These are phyloP conservation scores for Coriaria nepalensis DNA, from an alignment of 306 rosid species.

Conservation along the genomic window DNA sequence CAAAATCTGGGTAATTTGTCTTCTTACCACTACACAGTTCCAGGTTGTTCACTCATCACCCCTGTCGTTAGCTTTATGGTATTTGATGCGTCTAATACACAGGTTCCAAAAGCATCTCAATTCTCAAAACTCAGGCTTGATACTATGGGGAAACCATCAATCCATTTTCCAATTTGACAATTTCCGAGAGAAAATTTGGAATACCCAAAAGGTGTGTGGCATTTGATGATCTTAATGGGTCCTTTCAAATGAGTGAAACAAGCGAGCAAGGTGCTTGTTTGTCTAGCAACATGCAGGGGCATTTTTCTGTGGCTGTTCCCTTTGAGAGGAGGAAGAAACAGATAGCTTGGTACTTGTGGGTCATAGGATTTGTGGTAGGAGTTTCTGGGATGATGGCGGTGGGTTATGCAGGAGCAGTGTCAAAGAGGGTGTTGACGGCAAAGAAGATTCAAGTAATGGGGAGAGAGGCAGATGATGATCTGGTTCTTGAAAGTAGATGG, in stretches of 20 bases:
- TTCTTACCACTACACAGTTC: constrained; percentile 35
- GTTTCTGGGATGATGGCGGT: constrained; percentile 19
- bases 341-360: constrained; percentile 34
- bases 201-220: constrained; percentile 37
- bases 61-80: constrained; percentile 63
- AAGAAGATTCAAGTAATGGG: constrained; percentile 62
- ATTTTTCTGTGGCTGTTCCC: constrained; percentile 46
- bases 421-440: constrained; percentile 21
- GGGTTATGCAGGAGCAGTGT: constrained; percentile 34
- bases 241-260: constrained; percentile 35
- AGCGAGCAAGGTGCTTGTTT: constrained; percentile 30
- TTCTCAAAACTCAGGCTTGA: constrained; percentile 33
- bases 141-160: constrained; percentile 42
- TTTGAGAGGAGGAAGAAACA: constrained; percentile 19
- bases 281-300: constrained; percentile 38
- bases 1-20: constrained; percentile 72
- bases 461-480: constrained; percentile 54
- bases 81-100: constrained; percentile 66
- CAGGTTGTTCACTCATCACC: constrained; percentile 53
- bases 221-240: constrained; percentile 36
- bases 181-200: constrained; percentile 8
- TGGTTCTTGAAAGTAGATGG: constrained; percentile 63
- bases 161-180: constrained; percentile 30
- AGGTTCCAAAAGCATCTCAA: constrained; percentile 22
- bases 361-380: constrained; percentile 41